Conservation (phyloP, 495 filamentous ascomycete species). For the Talaromyces adpressus region DNA sequence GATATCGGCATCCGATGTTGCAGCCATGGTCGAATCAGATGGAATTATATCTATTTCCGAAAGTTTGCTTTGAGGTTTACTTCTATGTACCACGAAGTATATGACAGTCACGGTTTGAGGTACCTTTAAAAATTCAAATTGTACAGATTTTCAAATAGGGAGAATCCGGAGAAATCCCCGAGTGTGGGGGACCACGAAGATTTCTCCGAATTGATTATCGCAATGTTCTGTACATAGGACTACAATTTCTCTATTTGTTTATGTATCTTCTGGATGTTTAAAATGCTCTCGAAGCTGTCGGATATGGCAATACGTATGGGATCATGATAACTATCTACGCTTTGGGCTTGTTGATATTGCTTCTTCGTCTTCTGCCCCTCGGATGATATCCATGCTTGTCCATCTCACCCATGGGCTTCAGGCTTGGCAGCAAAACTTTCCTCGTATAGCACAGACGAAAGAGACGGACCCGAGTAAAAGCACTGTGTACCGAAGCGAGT, state of each 20-base stretch:
- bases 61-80: not conserved
- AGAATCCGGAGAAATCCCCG: slow-evolving; percentile 1
- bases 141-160: not conserved
- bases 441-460: not conserved
- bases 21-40: not conserved
- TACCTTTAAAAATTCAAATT: not conserved
- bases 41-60: not conserved
- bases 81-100: not conserved
- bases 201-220: not conserved
- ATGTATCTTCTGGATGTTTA: not conserved
- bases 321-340: not conserved
- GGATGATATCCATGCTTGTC: not conserved
- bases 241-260: not conserved
- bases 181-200: slow-evolving; percentile 1
- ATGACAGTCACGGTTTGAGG: not conserved
- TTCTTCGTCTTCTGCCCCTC: not conserved
- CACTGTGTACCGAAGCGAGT: no score
- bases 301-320: no score
- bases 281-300: no score
- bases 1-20: slow-evolving; percentile 10
- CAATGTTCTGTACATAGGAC: not conserved
- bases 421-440: not conserved
- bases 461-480: not conserved
- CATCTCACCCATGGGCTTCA: not conserved
- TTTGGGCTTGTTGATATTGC: not conserved